These are phyloP conservation scores for Boletus subluridellus DNA, from an alignment of 1,284 basidiomycete genomes.

Conservation along the genomic window DNA sequence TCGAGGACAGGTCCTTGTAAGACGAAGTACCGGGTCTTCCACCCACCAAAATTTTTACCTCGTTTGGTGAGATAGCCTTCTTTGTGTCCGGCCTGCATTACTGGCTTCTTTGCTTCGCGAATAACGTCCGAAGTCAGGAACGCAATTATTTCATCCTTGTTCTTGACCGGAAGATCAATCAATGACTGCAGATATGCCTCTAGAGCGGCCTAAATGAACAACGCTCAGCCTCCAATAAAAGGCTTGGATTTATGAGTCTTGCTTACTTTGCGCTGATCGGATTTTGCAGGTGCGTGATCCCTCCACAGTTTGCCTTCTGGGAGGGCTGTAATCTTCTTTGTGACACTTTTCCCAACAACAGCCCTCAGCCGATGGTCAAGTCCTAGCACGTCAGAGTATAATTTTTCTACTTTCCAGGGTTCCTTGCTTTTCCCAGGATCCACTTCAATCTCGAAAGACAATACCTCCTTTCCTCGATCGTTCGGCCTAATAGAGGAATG, in stretches of 20 bases:
- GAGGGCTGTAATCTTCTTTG: conserved; percentile 74
- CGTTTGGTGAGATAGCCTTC: conserved; percentile 96
- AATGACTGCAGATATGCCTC: conserved; percentile 89
- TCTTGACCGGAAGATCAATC: conserved; percentile 78
- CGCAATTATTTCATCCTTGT: conserved; percentile 85
- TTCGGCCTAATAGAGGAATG: conserved; percentile 80
- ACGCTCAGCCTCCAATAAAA: conserved; percentile 7
- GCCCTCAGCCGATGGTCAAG: conserved; percentile 71
- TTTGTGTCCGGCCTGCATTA: conserved; percentile 80
- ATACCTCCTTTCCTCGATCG: conserved; percentile 82
- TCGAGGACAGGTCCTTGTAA: conserved; percentile 84
- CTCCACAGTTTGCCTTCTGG: conserved; percentile 94
- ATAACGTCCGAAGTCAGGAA: conserved; percentile 91
- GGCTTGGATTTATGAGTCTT: not conserved
- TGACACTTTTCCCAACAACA: conserved; percentile 65
- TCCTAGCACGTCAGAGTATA: conserved; percentile 85
- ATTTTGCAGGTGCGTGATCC: conserved; percentile 94
- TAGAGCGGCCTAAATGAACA: conserved; percentile 59
- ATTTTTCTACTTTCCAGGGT: conserved; percentile 89
- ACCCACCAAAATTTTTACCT: conserved; percentile 94
- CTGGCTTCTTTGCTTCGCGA: conserved; percentile 66
- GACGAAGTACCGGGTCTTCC: conserved; percentile 95
- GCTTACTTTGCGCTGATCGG: conserved; percentile 88
- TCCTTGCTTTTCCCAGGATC: conserved; percentile 65
- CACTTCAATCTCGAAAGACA: conserved; percentile 75